A percentile compares a stretch with the other conserved stretches of the same genome.
Evolutionary conservation across 345 rosid species (phyloP).

Genomic region (Corymbia maculata): DNA sequence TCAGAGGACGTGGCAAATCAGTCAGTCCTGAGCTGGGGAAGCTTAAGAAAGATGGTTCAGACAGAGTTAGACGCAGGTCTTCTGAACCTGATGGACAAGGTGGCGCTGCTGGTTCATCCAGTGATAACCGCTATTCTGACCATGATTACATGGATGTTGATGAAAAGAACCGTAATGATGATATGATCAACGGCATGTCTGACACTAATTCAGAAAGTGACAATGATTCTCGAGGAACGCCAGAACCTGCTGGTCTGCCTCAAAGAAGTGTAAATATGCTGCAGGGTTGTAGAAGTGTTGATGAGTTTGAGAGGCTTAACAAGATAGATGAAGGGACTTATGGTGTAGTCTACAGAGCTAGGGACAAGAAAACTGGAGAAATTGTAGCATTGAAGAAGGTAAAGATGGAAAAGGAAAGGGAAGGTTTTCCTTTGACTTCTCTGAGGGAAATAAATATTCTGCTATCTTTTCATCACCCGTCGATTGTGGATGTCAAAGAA

Average conservation of each 20-base stretch:
- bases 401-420: constrained; percentile 99
- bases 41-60: constrained; percentile 47
- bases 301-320: constrained; percentile 94
- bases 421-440: constrained; percentile 96
- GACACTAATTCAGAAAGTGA: constrained; percentile 52
- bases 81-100: constrained; percentile 57
- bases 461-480: constrained; percentile 92
- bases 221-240: constrained; percentile 28
- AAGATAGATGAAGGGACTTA: constrained; percentile 99
- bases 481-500: constrained; percentile 96
- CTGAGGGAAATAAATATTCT: constrained; percentile 94
- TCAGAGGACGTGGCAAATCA: constrained; percentile 28
- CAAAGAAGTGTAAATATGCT: constrained; percentile 92
- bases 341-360: constrained; percentile 98
- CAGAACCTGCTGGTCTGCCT: constrained; percentile 54
- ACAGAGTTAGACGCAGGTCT: constrained; percentile 39
- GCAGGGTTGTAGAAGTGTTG: constrained; percentile 95
- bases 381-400: constrained; percentile 98
- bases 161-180: constrained; percentile 19
- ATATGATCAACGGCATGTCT: constrained; percentile 20
- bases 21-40: constrained; percentile 57
- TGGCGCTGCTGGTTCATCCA: constrained; percentile 32
- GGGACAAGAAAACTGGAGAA: constrained; percentile 86
- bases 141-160: constrained; percentile 71
- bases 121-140: constrained; percentile 40